A percentile compares a stretch with the other conserved stretches of the same genome.
Evolutionary conservation across 2,329 filamentous ascomycete species (phyloP).

Genomic region (Talaromyces piceae): DNA sequence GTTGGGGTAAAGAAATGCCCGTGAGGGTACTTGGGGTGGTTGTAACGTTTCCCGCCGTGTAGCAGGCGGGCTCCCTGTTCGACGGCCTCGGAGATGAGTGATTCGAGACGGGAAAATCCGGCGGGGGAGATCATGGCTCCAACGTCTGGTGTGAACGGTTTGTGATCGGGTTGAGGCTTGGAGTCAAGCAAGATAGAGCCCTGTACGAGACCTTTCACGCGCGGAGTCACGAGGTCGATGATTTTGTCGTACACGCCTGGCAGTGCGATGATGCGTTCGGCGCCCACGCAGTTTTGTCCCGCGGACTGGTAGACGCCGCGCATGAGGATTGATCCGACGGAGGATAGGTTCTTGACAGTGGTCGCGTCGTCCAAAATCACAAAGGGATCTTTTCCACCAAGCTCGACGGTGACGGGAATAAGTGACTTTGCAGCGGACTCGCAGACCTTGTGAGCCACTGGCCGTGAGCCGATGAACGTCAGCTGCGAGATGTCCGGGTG

Average conservation of each 20-base stretch:
- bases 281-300: constrained; percentile 96
- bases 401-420: constrained; percentile 82
- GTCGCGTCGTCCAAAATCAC: constrained; percentile 71
- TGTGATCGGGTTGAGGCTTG: constrained; percentile 13
- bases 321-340: constrained; percentile 75
- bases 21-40: constrained; percentile 63
- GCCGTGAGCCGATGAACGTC: constrained; percentile 89
- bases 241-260: constrained; percentile 69
- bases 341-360: constrained; percentile 54
- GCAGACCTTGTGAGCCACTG: constrained; percentile 81
- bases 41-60: constrained; percentile 64
- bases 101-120: constrained; percentile 68
- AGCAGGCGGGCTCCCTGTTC: constrained; percentile 70
- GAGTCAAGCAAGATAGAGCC: constrained; percentile 59
- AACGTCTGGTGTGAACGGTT: constrained; percentile 52
- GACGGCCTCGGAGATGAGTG: constrained; percentile 70
- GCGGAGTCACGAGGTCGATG: constrained; percentile 61
- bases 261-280: constrained; percentile 82
- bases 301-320: constrained; percentile 90
- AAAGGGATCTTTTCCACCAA: constrained; percentile 91
- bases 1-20: constrained; percentile 94
- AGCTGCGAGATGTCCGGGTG: constrained; percentile 80
- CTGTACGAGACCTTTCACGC: constrained; percentile 66
- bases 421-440: constrained; percentile 75
- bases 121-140: constrained; percentile 82